Evolutionary conservation across 352 stramenopile genomes (phyloP).

Genomic region (Phytopythium delawarense): DNA sequence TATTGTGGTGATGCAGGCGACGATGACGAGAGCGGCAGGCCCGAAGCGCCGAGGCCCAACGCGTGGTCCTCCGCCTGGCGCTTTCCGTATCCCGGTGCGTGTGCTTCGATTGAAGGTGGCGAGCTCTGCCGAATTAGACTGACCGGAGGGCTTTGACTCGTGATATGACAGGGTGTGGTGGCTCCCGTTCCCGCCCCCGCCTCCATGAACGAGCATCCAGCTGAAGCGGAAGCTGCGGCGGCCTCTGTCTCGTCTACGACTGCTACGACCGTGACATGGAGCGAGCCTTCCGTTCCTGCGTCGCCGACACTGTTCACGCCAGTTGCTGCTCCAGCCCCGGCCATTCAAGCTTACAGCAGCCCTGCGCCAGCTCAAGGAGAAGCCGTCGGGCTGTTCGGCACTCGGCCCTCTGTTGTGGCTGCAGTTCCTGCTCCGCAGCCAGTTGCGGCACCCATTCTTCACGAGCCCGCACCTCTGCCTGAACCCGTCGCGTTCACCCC

Average conservation of each 20-base stretch:
- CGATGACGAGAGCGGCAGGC: slow-evolving; percentile 69
- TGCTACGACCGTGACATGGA: background rate
- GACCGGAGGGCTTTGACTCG: background rate
- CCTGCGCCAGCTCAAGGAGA: slow-evolving; percentile 1
- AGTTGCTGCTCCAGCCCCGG: background rate
- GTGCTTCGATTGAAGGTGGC: background rate
- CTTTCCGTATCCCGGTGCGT: slow-evolving; percentile 55
- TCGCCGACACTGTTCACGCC: background rate
- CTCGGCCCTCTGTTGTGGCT: background rate
- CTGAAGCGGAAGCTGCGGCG: background rate
- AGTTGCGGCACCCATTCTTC: background rate
- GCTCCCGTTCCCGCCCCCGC: background rate
- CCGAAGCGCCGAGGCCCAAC: slow-evolving; percentile 75
- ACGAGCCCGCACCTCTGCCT: background rate
- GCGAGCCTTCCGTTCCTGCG: background rate
- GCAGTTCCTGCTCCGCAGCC: background rate
- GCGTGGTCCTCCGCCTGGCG: slow-evolving; percentile 47
- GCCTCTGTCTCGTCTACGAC: background rate
- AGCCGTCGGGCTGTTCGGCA: background rate
- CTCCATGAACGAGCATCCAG: background rate
- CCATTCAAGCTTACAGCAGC: background rate
- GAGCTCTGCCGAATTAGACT: background rate
- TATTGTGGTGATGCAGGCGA: slow-evolving; percentile 30
- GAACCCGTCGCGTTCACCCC: slow-evolving; percentile 6
- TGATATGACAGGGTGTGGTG: slow-evolving; percentile 2